Conservation (phyloP, 2,329 filamentous ascomycete genomes). For the Akanthomyces uredinophilus region DNA sequence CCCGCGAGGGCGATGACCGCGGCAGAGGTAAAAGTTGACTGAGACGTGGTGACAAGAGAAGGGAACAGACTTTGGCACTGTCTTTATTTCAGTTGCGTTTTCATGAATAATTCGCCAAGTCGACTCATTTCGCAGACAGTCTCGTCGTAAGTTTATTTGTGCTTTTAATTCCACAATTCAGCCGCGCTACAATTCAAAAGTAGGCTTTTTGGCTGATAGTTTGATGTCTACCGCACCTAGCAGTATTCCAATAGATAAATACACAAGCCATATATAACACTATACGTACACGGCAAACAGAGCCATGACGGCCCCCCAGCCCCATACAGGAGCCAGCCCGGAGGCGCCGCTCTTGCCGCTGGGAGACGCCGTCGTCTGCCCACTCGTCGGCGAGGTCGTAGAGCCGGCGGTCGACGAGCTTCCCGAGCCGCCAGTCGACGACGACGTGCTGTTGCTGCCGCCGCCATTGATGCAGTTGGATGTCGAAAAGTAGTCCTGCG, state of each 20-base stretch:
- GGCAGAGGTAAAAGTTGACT: no score
- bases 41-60: no score
- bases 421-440: neutral
- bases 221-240: no score
- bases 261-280: neutral
- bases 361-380: conserved; percentile 5
- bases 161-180: no score
- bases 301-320: neutral
- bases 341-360: neutral
- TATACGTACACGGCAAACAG: neutral
- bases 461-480: conserved; percentile 10
- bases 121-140: no score
- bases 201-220: neutral
- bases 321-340: neutral
- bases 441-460: neutral
- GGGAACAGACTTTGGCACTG: no score
- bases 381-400: neutral
- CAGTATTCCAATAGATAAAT: neutral
- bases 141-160: no score
- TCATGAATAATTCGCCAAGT: no score
- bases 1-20: no score
- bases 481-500: conserved; percentile 10
- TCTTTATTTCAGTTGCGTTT: no score
- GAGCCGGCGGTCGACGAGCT: neutral
- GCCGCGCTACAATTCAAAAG: no score